Conservation (phyloP, 305 asterid species). For the Fraxinus xanthoxyloides region DNA sequence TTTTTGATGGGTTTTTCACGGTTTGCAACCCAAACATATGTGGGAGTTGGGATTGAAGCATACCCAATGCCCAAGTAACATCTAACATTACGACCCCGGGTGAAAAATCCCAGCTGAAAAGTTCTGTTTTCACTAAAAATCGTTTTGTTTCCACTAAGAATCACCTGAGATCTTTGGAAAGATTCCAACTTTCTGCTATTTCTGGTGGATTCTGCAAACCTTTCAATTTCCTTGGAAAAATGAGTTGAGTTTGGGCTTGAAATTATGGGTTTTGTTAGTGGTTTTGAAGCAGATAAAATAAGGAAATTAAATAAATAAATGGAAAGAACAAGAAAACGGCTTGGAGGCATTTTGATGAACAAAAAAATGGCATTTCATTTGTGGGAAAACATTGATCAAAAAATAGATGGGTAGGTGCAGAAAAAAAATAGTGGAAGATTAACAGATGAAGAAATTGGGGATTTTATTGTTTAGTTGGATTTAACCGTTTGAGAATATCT, state of each 20-base stretch:
- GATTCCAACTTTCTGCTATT: conserved; percentile 36
- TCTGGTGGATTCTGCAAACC: conserved; percentile 15
- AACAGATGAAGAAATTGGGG: neutral
- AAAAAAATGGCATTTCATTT: conserved; percentile 24
- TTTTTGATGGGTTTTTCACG: conserved; percentile 57
- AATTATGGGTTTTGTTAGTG: conserved; percentile 24
- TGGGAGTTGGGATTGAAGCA: conserved; percentile 55
- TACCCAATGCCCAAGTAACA: conserved; percentile 81
- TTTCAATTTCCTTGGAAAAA: conserved; percentile 1
- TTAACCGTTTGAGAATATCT: conserved; percentile 18
- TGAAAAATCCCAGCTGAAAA: conserved; percentile 59
- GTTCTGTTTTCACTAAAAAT: conserved; percentile 52
- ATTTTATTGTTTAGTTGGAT: neutral
- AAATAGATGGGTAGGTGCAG: conserved; percentile 11
- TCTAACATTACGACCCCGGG: conserved; percentile 33
- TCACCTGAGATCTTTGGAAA: conserved; percentile 27
- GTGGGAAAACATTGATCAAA: conserved; percentile 14
- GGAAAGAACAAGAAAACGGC: conserved; percentile 16
- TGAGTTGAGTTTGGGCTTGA: conserved; percentile 18
- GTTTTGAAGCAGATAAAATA: conserved; percentile 22
- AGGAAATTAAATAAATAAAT: conserved; percentile 24
- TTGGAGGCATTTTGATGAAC: conserved; percentile 24
- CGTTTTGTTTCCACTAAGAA: conserved; percentile 41
- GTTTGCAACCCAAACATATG: conserved; percentile 77
- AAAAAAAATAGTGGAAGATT: conserved; percentile 19